A percentile compares a stretch with the other conserved stretches of the same genome.
These are phyloP conservation scores for Kodamaea ohmeri DNA, from an alignment of 1,139 yeast species.

Conservation along the genomic window DNA sequence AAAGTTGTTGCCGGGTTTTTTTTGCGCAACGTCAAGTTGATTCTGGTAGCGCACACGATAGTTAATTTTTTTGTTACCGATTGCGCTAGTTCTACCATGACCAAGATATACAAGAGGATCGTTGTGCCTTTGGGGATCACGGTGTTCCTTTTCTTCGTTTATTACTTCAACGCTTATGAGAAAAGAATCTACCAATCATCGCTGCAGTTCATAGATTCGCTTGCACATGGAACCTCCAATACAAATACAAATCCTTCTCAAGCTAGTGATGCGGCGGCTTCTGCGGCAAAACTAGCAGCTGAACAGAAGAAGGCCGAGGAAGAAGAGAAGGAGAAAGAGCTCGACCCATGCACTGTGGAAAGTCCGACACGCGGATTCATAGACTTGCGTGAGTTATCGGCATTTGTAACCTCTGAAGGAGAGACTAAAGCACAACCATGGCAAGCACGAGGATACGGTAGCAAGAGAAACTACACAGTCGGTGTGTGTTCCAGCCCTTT, in stretches of 20 bases:
- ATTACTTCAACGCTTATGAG: constrained; percentile 6
- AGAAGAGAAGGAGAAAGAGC: constrained; percentile 14
- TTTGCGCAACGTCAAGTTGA: background rate
- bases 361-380: constrained; percentile 55
- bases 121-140: constrained; percentile 17
- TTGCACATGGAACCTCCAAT: constrained; percentile 19
- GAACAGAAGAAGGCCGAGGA: constrained; percentile 1
- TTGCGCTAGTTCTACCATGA: constrained; percentile 5
- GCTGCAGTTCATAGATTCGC: constrained; percentile 20
- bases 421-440: constrained; percentile 45
- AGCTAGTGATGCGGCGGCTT: background rate
- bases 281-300: background rate
- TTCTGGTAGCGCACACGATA: constrained; percentile 2
- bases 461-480: constrained; percentile 70
- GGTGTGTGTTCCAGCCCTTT: constrained; percentile 75
- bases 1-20: background rate
- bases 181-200: constrained; percentile 11
- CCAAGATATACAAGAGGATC: constrained; percentile 21
- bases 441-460: constrained; percentile 70
- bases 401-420: constrained; percentile 38
- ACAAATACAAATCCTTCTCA: background rate
- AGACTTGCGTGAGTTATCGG: constrained; percentile 52
- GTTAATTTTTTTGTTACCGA: constrained; percentile 10
- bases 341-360: constrained; percentile 53
- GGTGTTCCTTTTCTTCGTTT: constrained; percentile 15